Evolutionary conservation across 2,329 filamentous ascomycete species (phyloP).

Genomic region (Trichoderma sp.): DNA sequence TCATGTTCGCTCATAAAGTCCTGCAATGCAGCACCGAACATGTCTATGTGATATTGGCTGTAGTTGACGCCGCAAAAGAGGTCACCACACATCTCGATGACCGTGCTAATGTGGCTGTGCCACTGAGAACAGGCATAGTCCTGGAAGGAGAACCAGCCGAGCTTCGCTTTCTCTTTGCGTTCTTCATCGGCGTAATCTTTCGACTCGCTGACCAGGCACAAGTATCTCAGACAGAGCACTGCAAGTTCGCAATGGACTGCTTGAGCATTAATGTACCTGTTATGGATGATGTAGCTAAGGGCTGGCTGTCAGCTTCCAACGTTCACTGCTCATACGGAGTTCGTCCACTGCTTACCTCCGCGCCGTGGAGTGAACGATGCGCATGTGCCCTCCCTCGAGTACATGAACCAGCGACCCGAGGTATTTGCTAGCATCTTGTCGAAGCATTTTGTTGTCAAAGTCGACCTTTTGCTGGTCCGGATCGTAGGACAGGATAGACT

Average conservation of each 20-base stretch:
- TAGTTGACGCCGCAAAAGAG: no score
- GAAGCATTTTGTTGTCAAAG: slow-evolving; percentile 17
- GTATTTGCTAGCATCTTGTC: neutral
- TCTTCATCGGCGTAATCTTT: neutral
- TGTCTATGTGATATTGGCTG: neutral
- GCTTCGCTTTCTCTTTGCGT: neutral
- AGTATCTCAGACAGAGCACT: neutral
- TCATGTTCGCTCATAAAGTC: neutral
- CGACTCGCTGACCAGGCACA: neutral
- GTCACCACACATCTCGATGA: neutral
- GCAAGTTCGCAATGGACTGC: neutral
- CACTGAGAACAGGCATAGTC: slow-evolving; percentile 20
- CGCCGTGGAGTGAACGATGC: slow-evolving; percentile 16
- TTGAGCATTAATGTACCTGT: neutral
- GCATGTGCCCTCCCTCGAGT: neutral
- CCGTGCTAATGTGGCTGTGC: slow-evolving; percentile 6
- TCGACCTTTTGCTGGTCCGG: neutral
- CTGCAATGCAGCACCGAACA: neutral
- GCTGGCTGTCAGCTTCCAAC: neutral
- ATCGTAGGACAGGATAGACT: slow-evolving; percentile 5
- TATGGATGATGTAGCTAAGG: neutral
- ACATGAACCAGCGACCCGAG: slow-evolving; percentile 8
- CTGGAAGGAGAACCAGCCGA: slow-evolving; percentile 16
- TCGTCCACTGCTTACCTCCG: neutral
- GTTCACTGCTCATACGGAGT: no score